Base-by-base conservation (phyloP, 176 grass and related monocot genomes). In the Poa pratensis region DNA sequence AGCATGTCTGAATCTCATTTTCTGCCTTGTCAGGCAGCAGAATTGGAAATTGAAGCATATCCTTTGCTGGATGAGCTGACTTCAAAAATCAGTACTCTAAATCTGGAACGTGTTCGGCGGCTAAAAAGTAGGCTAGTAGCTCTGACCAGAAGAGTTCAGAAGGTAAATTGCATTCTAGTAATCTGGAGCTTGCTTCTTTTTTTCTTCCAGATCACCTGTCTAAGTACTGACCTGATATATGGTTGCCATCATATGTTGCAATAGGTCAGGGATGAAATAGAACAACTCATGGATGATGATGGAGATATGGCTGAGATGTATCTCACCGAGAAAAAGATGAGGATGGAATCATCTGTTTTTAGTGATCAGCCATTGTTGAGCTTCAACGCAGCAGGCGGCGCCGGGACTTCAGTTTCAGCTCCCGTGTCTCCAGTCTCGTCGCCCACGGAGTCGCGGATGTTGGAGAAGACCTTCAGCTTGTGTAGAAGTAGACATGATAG, bases 251-350 rank as follows among this genome's bases (percentile, higher is more conserved):
- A 1, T 69, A 27, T 78, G n/a, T n/a, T 83, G 52, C 67, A 52
- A 90, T 55, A 98, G 96, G 96, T 95, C 6, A 95, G 96, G 81
- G 96, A 99, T 85, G 96, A 99, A 89, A 96, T 99, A 89, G 96
- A 99, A 69, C 93, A 99, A 11, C 73, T 99, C 27, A 96, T 99
- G 96, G 96, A 99, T 86, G 96, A 96, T 86, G 96, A 99, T 69
- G 91, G 84, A 58, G 96, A 99, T 88, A 99, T 99, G 96, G 96
- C 96, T 4, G 96, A 99, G 80, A 94, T 99, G 90, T 95, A 96
- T 92, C 93, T 98, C 61, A 92, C 91, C 0, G 93, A 94, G 77
- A 98, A 98, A 69, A 98, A 92, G 87, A 51, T 81, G 63, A 86
- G 88, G 54, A 98, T 87, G 79, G 96, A 98, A 86, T 69, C 90